Percentiles rank a stretch among this genome's conserved stretches.
Conservation (phyloP, 495 filamentous ascomycete genomes). For the Penicillium herquei region DNA sequence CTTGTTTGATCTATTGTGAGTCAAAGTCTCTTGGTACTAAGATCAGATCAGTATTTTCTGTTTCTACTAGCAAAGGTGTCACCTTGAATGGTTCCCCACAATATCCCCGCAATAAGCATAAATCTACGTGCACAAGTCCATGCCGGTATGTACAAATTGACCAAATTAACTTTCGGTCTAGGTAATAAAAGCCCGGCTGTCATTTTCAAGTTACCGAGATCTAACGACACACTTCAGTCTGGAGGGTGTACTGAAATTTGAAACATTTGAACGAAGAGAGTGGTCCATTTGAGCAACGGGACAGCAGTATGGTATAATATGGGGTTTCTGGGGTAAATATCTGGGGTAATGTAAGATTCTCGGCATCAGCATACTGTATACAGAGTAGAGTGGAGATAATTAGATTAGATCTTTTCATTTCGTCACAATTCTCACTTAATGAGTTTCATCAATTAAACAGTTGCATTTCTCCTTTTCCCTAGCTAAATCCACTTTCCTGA, state of each 20-base stretch:
- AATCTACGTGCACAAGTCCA: too few species aligned
- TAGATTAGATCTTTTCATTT: too few species aligned
- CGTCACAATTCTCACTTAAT: too few species aligned
- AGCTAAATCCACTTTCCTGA: background rate
- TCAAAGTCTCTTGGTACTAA: too few species aligned
- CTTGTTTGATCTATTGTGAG: too few species aligned
- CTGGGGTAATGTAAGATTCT: background rate
- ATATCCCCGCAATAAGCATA: too few species aligned
- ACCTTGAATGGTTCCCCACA: too few species aligned
- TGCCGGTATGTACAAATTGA: background rate
- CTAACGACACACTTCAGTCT: too few species aligned
- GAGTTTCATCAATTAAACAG: background rate
- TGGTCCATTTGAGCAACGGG: background rate
- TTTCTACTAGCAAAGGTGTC: too few species aligned
- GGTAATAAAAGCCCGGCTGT: background rate
- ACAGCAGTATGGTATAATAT: background rate
- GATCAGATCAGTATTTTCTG: too few species aligned
- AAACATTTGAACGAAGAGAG: too few species aligned
- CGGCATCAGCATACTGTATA: background rate
- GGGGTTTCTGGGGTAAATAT: background rate
- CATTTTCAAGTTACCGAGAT: background rate
- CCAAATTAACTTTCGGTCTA: background rate
- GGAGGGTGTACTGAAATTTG: too few species aligned
- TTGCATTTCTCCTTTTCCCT: background rate
- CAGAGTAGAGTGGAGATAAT: background rate